Conservation (phyloP, 2,329 filamentous ascomycete genomes). For the Claviceps sp. region DNA sequence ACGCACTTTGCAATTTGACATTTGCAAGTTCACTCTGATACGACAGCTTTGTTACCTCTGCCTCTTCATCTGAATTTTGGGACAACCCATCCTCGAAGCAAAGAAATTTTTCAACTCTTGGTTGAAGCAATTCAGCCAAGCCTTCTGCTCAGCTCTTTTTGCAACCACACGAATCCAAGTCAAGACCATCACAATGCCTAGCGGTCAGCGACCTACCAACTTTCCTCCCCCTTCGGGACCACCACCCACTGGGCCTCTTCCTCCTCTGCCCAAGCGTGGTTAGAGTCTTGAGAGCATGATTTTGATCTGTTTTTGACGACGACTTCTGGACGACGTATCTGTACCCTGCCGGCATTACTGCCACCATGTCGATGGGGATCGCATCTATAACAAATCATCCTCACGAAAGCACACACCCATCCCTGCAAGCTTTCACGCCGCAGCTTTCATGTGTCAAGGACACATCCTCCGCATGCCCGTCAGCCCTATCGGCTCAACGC, state of each 20-base stretch:
- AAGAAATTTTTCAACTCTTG: not conserved
- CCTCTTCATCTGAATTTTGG: not conserved
- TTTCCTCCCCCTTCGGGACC: constrained; percentile 55
- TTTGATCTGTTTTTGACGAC: not conserved
- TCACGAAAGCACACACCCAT: not conserved
- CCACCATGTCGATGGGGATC: not conserved
- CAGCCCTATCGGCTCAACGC: no score
- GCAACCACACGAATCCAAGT: no score
- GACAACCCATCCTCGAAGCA: not conserved
- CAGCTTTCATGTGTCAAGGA: no score
- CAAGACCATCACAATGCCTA: constrained; percentile 29
- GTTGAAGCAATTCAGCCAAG: not conserved
- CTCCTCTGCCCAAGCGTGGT: constrained; percentile 48
- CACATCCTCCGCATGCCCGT: no score
- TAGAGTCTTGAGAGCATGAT: constrained; percentile 17
- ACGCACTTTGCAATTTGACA: no score
- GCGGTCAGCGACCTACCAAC: constrained; percentile 46
- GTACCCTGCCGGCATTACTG: not conserved
- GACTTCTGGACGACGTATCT: not conserved
- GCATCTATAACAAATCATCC: not conserved
- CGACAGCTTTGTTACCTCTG: no score
- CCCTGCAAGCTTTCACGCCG: not conserved
- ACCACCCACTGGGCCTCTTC: constrained; percentile 50
- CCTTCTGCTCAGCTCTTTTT: no score
- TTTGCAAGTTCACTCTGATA: no score